Evolutionary conservation across 192 early-diverging fungal genomes (phyloP), one percentile per base, ranked within the genome.

Genomic region (Chytriomyces confervae): DNA sequence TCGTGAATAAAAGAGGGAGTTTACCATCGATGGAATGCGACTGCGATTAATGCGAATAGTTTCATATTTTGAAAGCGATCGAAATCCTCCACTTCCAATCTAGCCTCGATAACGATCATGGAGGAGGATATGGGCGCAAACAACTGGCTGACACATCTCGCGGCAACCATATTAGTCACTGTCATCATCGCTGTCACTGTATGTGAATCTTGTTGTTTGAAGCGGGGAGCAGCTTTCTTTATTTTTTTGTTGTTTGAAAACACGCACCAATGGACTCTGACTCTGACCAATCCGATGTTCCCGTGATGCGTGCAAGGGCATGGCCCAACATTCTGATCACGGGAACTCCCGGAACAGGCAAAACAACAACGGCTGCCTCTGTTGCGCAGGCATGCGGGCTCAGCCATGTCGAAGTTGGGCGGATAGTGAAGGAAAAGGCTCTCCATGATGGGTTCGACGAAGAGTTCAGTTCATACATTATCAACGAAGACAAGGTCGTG

Each of bases 401-500:
- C 43, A 78, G 85, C 44, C 93, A 95, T 77, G 83, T 99, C 63
- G 92, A 95, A 66, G 95, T 97, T 10, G 94, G 95, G 24, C 87
- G 91, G 61, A 81, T 96, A 7, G 93, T 97, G 69, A 97, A 97
- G 80, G 89, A 94, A 80, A 92, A 91, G 71, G 80, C 77, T n/a
- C 85, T 97, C 49, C 94, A 99, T 81, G 89, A 94, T 67, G 95
- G 96, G 36, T 94, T 89, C 72, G 86, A 95, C 77, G 90, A 92
- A 43, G 94, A 96, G 75, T 97, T 92, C 72, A 91, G 96, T 82
- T 92, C 91, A 23, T 95, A 91, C 67, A 89, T 94, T 72, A 80
- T 98, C 45, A 93, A 99, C 78, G 97, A 99, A 72, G 97, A 99
- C 82, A 94, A 93, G 87, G 88, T 98, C 4, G 84, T 95, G 5